Evolutionary conservation across 345 rosid species (phyloP).

Genomic region (Brassica incana): DNA sequence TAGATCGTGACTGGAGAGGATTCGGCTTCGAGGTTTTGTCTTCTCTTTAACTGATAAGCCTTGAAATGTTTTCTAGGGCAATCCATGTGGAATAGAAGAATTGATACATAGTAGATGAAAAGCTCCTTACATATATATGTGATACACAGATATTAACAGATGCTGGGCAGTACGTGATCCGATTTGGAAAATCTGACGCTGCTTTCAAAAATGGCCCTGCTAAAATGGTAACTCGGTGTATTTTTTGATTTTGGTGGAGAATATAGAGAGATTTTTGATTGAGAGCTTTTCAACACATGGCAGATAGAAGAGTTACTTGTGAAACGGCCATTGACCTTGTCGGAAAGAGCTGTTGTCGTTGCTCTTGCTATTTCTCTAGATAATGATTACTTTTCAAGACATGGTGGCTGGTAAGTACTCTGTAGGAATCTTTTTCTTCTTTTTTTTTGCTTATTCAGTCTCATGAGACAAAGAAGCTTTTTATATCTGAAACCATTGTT

Average conservation of each 20-base stretch:
- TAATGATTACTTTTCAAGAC: conserved; percentile 94
- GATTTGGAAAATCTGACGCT: conserved; percentile 79
- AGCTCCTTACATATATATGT: neutral
- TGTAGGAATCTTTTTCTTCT: neutral
- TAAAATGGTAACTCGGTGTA: conserved; percentile 41
- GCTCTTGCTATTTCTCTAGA: conserved; percentile 94
- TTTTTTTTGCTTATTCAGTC: neutral
- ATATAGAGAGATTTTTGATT: neutral
- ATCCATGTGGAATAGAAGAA: neutral
- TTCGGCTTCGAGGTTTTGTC: conserved; percentile 86
- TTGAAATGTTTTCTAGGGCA: conserved; percentile 5
- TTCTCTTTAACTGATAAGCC: neutral
- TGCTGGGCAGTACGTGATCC: conserved; percentile 96
- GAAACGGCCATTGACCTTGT: conserved; percentile 57
- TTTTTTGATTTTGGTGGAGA: neutral
- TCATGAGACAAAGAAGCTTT: neutral
- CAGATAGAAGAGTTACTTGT: conserved; percentile 88
- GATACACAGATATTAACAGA: conserved; percentile 76
- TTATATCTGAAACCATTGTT: conserved; percentile 14
- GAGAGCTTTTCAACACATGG: conserved; percentile 1
- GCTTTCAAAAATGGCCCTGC: conserved; percentile 58
- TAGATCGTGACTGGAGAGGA: conserved; percentile 98
- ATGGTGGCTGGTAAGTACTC: conserved; percentile 71
- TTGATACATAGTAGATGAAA: neutral
- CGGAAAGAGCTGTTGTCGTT: conserved; percentile 81